Conservation (phyloP, 2,329 filamentous ascomycete genomes). For the Sporothrix luriei region DNA sequence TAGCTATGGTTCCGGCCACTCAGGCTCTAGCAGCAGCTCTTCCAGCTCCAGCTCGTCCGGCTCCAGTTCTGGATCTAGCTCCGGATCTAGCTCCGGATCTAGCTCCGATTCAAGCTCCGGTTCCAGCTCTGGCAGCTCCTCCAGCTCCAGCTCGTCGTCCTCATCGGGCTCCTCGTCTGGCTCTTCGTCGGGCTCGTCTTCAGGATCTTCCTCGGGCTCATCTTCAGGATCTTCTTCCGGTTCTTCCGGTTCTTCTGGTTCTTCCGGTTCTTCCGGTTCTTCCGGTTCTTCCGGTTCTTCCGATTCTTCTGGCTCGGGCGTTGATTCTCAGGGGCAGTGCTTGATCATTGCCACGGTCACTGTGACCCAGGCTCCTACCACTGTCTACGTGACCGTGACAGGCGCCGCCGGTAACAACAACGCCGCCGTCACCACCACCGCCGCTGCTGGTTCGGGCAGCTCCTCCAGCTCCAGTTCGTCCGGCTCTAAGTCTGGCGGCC, state of each 20-base stretch:
- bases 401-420: conserved; percentile 9
- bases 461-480: conserved; percentile 3
- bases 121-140: not conserved
- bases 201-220: not conserved
- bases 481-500: not conserved
- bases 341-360: conserved; percentile 27
- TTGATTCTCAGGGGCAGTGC: conserved; percentile 23
- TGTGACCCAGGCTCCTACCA: conserved; percentile 31
- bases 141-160: not conserved
- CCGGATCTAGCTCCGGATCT: conserved; percentile 3
- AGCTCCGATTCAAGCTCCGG: conserved; percentile 18
- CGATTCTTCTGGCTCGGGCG: not conserved
- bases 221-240: too few relatives aligned
- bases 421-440: not conserved
- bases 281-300: conserved; percentile 21
- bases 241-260: conserved; percentile 21
- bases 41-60: conserved; percentile 23
- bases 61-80: conserved; percentile 6
- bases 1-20: too few relatives aligned
- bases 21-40: conserved; percentile 27
- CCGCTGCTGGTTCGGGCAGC: conserved; percentile 8
- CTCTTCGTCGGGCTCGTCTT: conserved; percentile 6
- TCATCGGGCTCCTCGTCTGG: conserved; percentile 25
- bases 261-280: conserved; percentile 16
- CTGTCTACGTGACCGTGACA: conserved; percentile 31